Evolutionary conservation across 306 rosid genomes (phyloP).

Genomic region (Trifolium repens): DNA sequence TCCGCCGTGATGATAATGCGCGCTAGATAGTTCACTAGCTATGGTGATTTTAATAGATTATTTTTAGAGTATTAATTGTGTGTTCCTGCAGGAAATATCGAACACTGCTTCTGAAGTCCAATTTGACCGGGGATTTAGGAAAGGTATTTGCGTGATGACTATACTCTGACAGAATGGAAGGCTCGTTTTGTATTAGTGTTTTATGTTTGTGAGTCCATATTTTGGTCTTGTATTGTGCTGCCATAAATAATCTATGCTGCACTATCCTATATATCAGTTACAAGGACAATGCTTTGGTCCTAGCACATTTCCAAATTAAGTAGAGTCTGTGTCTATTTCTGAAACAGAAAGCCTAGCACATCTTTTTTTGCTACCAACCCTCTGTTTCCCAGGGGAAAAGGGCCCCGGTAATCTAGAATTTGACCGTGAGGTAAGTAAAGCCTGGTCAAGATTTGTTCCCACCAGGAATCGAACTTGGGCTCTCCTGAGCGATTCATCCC

Average conservation of each 20-base stretch:
- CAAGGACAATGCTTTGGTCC: constrained; percentile 12
- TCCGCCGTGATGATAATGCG: constrained; percentile 19
- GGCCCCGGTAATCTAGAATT: too few species aligned
- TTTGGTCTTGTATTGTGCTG: not conserved
- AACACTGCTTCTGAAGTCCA: constrained; percentile 67
- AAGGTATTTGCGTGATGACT: constrained; percentile 55
- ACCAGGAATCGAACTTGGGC: too few species aligned
- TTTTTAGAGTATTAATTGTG: not conserved
- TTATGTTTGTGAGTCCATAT: not conserved
- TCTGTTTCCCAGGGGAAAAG: too few species aligned
- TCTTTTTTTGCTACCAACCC: not conserved
- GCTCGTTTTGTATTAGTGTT: not conserved
- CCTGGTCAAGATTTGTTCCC: too few species aligned
- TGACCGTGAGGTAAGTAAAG: too few species aligned
- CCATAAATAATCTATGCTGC: not conserved
- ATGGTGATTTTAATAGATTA: constrained; percentile 1
- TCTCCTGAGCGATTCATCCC: not conserved
- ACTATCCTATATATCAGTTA: not conserved
- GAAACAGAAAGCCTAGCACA: not conserved
- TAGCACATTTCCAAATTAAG: not conserved
- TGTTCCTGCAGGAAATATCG: constrained; percentile 77
- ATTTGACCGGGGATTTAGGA: constrained; percentile 45
- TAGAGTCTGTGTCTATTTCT: constrained; percentile 7
- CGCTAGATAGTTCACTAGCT: constrained; percentile 1
- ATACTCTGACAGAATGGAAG: constrained; percentile 3